Evolutionary conservation across 345 rosid genomes (phyloP).

Genomic region (Eucalyptus microcorys): DNA sequence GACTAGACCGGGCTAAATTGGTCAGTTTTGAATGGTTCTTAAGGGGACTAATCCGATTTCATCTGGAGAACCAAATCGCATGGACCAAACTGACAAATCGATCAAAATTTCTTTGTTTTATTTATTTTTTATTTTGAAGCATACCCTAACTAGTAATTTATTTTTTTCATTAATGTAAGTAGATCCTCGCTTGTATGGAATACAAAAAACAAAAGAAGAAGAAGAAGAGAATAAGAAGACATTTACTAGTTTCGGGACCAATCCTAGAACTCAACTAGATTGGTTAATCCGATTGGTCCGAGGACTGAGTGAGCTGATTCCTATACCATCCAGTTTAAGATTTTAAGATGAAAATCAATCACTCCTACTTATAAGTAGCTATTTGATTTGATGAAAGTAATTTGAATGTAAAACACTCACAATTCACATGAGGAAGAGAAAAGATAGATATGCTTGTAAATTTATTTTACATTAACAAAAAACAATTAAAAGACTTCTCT

Average conservation of each 20-base stretch:
- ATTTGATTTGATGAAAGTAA: no score
- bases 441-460: no score
- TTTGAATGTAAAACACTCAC: no score
- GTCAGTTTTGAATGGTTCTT: fast-evolving
- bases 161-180: neutral
- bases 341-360: no score
- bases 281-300: fast-evolving
- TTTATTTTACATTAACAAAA: no score
- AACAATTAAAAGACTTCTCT: no score
- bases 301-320: neutral
- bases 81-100: fast-evolving
- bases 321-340: no score
- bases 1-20: fast-evolving
- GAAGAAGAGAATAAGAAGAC: fast-evolving
- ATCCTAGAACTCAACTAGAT: neutral
- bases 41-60: neutral
- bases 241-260: neutral
- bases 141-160: neutral
- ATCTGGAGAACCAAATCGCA: neutral
- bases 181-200: neutral
- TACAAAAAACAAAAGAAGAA: no score
- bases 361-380: neutral
- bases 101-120: neutral
- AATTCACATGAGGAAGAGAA: no score
- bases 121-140: no score